These are phyloP conservation scores for Piloderma croceum DNA, from an alignment of 768 basidiomycete species.

Conservation along the genomic window DNA sequence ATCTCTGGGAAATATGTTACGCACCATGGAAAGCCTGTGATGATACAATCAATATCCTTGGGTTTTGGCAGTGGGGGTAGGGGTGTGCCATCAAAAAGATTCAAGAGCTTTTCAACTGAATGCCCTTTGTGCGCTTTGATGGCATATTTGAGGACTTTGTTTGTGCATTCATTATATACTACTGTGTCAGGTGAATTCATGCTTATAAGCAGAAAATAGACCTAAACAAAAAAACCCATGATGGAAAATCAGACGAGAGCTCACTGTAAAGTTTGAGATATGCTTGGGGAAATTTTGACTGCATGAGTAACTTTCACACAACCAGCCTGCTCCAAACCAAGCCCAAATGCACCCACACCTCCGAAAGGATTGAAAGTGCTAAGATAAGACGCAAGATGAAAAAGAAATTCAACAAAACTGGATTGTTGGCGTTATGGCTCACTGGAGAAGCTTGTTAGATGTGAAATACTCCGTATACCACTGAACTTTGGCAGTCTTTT, in stretches of 20 bases:
- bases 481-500: conserved; percentile 28
- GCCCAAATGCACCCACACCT: conserved; percentile 55
- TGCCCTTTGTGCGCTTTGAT: conserved; percentile 47
- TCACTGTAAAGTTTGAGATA: conserved; percentile 44
- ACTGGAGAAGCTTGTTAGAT: conserved; percentile 42
- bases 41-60: conserved; percentile 54
- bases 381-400: conserved; percentile 15
- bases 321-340: conserved; percentile 50
- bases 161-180: conserved; percentile 71
- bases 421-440: conserved; percentile 11
- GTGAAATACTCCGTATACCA: conserved; percentile 18
- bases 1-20: conserved; percentile 2
- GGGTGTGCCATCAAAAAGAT: conserved; percentile 23
- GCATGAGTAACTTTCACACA: conserved; percentile 58
- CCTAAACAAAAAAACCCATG: conserved; percentile 4
- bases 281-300: conserved; percentile 72
- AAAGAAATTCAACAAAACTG: conserved; percentile 9
- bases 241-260: background rate
- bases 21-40: conserved; percentile 76
- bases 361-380: conserved; percentile 38
- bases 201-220: no score
- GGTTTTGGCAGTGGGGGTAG: conserved; percentile 44
- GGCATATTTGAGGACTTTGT: conserved; percentile 52
- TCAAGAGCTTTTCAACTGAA: conserved; percentile 34
- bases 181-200: conserved; percentile 46